Conservation (phyloP, 768 basidiomycete genomes). For the Mycena rosella region DNA sequence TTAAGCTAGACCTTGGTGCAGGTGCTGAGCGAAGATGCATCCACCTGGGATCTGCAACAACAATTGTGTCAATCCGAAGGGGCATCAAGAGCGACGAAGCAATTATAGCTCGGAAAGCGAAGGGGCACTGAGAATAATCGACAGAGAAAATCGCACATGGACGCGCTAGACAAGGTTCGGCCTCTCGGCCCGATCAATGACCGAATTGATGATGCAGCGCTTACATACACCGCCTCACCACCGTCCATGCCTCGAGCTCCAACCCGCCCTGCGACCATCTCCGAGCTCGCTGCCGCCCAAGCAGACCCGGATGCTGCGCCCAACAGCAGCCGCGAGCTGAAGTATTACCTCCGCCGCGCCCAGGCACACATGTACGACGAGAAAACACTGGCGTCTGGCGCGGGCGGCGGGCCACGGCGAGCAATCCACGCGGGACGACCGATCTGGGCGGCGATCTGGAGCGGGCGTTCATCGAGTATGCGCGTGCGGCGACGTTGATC, state of each 20-base stretch:
- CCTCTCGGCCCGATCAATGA: no score
- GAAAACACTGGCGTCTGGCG: constrained; percentile 53
- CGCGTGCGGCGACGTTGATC: constrained; percentile 81
- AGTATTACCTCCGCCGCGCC: constrained; percentile 74
- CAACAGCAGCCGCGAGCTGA: constrained; percentile 71
- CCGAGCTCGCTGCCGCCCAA: constrained; percentile 70
- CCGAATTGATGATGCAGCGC: no score
- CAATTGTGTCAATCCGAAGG: no score
- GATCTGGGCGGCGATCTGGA: constrained; percentile 62
- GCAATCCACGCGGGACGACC: background rate
- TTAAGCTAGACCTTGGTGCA: no score
- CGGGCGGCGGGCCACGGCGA: background rate
- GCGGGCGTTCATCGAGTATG: constrained; percentile 78
- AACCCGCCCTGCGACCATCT: constrained; percentile 68
- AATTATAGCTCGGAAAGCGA: no score
- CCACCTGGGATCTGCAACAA: no score
- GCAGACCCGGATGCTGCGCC: constrained; percentile 59
- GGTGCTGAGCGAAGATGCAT: no score
- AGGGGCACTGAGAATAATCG: no score
- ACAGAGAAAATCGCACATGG: no score
- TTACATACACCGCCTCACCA: no score
- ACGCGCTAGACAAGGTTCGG: no score
- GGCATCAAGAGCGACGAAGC: no score
- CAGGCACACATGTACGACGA: constrained; percentile 72
- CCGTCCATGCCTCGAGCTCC: background rate